Base-by-base conservation (phyloP, 306 rosid species). In the Casuarina glauca region DNA sequence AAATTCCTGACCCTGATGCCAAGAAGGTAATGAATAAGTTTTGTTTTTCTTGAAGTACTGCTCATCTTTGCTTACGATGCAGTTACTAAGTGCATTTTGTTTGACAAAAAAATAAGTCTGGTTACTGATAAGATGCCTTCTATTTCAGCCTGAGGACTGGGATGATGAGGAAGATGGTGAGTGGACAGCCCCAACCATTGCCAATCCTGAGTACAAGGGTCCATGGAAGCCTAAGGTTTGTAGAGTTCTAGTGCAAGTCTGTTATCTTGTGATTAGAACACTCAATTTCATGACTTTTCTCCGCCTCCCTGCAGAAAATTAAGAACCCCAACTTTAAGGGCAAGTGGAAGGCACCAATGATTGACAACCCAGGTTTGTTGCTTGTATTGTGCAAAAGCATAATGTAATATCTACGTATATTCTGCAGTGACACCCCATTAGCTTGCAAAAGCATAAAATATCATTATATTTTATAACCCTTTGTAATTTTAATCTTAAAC, bases 161-260 rank as follows among this genome's bases (percentile, higher is more conserved):
- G 98, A 96, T 89, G 99, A 96, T 78, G 98, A 91, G 86, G 99
- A 96, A 88, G 99, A 96, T 85, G 99, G 99, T 84, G 98, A 96
- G 86, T 96, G 99, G 99, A 91, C 97, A 2, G 72, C 96, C 67
- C 99, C 99, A 81, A 96, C 99, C 86, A 86, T 90, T 81, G 83
- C 99, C 68, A 96, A 96, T 82, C 99, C 99, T 5, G 99, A 93
- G 64, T 96, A 93, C 94, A 93, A 91, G 86, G 99, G 99, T 74
- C 94, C 92, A 85, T 96, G 99, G 99, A 86, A 78, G 81, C 83
- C 98, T 60, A 93, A 96, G 99, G 99, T 96, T 75, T 73, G 91
- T 86, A 48, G 26, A 78, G 11, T 55, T 62, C 50, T 41, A 39
- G 17, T 74, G 35, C 44, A 10, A n/a, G 16, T 64, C 55, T 35